Percentiles rank a stretch among this genome's conserved stretches.
These are phyloP conservation scores for Fraxinus quadrangulata DNA, from an alignment of 257 asterid species.

Conservation along the genomic window DNA sequence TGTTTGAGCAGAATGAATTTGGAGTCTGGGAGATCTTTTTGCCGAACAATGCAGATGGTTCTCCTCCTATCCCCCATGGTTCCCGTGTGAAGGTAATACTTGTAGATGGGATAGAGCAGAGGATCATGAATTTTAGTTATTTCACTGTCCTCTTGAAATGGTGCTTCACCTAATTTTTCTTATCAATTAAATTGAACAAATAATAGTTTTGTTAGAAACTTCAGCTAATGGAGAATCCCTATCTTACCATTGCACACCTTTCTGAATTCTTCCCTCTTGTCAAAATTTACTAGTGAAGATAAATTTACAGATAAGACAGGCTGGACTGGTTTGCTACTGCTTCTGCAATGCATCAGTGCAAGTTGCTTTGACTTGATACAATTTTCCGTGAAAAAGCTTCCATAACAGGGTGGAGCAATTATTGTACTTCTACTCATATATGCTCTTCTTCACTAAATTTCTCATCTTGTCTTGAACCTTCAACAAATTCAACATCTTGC, in stretches of 20 bases:
- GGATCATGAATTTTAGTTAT: slow-evolving; percentile 9
- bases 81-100: slow-evolving; percentile 85
- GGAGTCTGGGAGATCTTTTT: slow-evolving; percentile 97
- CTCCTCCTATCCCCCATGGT: slow-evolving; percentile 96
- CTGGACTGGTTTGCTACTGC: background rate
- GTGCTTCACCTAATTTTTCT: background rate
- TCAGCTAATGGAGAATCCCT: slow-evolving; percentile 17
- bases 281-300: slow-evolving; percentile 13
- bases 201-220: background rate
- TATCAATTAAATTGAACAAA: background rate
- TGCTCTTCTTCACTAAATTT: background rate
- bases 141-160: slow-evolving; percentile 5
- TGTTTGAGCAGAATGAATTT: slow-evolving; percentile 77
- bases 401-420: background rate
- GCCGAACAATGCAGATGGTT: slow-evolving; percentile 91
- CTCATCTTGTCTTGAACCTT: background rate
- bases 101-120: slow-evolving; percentile 9
- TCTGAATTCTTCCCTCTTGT: slow-evolving; percentile 5
- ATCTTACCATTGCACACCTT: slow-evolving; percentile 17
- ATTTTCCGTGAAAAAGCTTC: too few species aligned
- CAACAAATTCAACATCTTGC: background rate
- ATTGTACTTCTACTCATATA: background rate
- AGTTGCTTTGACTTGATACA: background rate
- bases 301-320: slow-evolving; percentile 12
- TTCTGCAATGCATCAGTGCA: background rate